phyloP scores from a whole-genome alignment of 1,284 basidiomycete genomes.

The Exobasidium rhododendri region DNA sequence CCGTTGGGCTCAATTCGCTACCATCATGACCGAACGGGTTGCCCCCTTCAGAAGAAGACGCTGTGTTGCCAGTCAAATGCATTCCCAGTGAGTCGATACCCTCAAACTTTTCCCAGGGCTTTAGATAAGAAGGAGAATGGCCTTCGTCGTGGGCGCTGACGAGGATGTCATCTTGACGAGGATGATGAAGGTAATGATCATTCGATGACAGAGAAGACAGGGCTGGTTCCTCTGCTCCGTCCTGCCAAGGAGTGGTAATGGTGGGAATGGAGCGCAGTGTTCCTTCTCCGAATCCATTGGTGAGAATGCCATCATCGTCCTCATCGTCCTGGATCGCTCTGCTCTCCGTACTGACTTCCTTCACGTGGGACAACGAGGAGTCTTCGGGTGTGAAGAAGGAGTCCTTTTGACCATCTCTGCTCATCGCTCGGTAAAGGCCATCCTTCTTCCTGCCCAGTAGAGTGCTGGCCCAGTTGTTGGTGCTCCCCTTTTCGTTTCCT shows the following conservation, averaged over 20 bases:
- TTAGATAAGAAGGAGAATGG: background rate
- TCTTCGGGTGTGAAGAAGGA: background rate
- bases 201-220: background rate
- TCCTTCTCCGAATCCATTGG: background rate
- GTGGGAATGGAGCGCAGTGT: background rate
- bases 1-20: background rate
- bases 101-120: background rate
- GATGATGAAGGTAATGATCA: background rate
- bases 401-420: background rate
- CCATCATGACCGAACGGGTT: conserved; percentile 1
- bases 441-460: background rate
- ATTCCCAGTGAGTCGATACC: background rate
- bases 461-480: background rate
- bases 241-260: no score
- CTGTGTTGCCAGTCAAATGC: background rate
- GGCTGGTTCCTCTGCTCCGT: no score
- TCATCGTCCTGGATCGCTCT: background rate
- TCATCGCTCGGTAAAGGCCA: background rate
- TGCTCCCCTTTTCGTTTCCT: no score
- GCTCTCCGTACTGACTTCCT: background rate
- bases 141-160: background rate
- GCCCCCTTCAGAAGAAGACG: conserved; percentile 4
- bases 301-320: background rate
- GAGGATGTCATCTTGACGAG: background rate
- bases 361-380: background rate